phyloP scores from a whole-genome alignment of 352 stramenopile species.

The Phytophthora capsici region DNA sequence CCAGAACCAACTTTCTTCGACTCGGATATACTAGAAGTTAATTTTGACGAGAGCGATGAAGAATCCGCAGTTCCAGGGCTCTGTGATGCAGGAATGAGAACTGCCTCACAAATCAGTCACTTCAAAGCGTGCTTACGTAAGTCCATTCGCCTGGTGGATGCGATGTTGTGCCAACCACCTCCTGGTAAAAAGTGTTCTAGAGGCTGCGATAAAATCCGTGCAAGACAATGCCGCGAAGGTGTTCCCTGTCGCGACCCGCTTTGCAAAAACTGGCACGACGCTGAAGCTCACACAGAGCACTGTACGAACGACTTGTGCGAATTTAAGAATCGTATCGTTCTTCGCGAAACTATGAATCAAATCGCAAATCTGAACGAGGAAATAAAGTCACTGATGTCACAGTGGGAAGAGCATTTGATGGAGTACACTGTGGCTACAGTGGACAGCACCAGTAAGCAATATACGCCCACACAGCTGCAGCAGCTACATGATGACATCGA shows the following conservation, averaged over 20 bases:
- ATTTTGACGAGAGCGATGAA: neutral
- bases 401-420: conserved; percentile 37
- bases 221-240: conserved; percentile 53
- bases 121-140: conserved; percentile 66
- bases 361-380: conserved; percentile 49
- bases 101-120: conserved; percentile 49
- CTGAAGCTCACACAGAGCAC: conserved; percentile 63
- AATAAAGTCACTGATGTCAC: conserved; percentile 18
- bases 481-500: conserved; percentile 45
- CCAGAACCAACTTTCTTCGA: neutral
- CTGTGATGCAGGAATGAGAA: conserved; percentile 61
- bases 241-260: conserved; percentile 55
- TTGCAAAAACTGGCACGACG: conserved; percentile 68
- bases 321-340: conserved; percentile 65
- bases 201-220: conserved; percentile 54
- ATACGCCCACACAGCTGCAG: conserved; percentile 1
- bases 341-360: conserved; percentile 72
- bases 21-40: neutral
- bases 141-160: conserved; percentile 67
- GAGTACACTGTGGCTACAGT: conserved; percentile 14
- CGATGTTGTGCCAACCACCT: conserved; percentile 57
- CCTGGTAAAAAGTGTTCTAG: conserved; percentile 47
- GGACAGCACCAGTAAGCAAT: neutral
- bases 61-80: conserved; percentile 46
- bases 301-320: conserved; percentile 66